Conservation (phyloP, 139 green algal genomes). For the Chlamydomonas asymmetrica region DNA sequence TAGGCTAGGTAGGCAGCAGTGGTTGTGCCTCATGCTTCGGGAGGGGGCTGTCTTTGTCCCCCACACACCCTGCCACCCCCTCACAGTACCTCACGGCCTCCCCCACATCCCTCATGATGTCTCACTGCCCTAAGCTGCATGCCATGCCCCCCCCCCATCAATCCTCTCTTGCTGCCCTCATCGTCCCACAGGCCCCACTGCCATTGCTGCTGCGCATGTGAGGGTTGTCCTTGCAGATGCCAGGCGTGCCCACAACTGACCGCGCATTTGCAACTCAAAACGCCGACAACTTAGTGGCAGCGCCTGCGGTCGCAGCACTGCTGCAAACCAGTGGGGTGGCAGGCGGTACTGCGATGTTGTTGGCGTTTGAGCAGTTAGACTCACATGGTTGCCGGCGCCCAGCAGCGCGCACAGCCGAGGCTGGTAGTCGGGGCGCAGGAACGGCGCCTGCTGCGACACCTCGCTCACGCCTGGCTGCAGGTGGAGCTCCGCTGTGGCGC, state of each 20-base stretch:
- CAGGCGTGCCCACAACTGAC: not conserved
- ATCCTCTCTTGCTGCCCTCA: no score
- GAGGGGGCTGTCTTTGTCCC: no score
- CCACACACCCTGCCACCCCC: no score
- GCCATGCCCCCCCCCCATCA: no score
- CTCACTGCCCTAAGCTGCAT: no score
- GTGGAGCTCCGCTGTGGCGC: not conserved
- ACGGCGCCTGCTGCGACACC: slow-evolving; percentile 2
- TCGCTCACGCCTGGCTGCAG: not conserved
- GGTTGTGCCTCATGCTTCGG: not conserved
- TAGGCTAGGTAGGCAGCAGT: not conserved
- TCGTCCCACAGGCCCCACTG: not conserved
- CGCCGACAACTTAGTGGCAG: not conserved
- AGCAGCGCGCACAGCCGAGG: slow-evolving; percentile 21
- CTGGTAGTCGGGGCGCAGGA: not conserved
- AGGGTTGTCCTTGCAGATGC: not conserved
- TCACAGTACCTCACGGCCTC: no score
- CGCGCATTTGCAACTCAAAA: not conserved
- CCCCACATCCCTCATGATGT: no score
- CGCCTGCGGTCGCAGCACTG: not conserved
- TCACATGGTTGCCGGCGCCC: slow-evolving; percentile 40
- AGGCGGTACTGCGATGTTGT: not conserved
- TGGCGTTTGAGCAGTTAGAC: not conserved
- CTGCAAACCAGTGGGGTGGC: not conserved
- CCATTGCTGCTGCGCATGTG: not conserved